Evolutionary conservation across 2,329 filamentous ascomycete species (phyloP).

Genomic region (Pseudocercospora musae): DNA sequence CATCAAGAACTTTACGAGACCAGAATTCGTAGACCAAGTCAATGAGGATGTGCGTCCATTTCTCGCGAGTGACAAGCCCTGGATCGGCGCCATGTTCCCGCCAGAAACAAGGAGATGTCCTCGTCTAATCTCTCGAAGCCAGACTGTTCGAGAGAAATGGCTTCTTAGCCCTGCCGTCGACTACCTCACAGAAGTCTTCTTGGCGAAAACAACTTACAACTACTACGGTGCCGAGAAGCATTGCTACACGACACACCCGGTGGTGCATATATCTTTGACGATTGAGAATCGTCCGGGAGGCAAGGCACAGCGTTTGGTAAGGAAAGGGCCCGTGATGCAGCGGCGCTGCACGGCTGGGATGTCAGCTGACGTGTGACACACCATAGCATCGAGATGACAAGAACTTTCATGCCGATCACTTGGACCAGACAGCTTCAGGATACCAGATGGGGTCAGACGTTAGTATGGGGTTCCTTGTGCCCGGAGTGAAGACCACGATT

Average conservation of each 20-base stretch:
- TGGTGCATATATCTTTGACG: background rate
- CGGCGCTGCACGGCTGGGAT: background rate
- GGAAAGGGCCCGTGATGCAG: background rate
- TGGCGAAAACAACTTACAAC: background rate
- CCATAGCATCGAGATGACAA: slow-evolving; percentile 2
- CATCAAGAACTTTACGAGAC: slow-evolving; percentile 1
- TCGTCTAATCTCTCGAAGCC: background rate
- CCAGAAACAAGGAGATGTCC: background rate
- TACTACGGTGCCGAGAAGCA: slow-evolving; percentile 5
- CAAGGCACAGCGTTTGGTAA: background rate
- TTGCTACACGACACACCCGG: background rate
- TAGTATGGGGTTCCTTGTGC: background rate
- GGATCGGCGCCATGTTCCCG: slow-evolving; percentile 3
- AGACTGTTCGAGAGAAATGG: slow-evolving; percentile 1
- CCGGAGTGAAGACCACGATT: background rate
- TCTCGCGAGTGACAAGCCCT: background rate
- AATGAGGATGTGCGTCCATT: background rate
- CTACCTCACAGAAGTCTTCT: background rate
- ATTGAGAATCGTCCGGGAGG: background rate
- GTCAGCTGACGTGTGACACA: background rate
- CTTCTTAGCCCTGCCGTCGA: background rate
- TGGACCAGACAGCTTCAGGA: background rate
- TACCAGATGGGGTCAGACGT: background rate
- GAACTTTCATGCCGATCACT: slow-evolving; percentile 2
- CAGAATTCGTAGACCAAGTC: background rate